Base-by-base conservation (phyloP, 257 asterid species). In the Gardenia jasminoides region DNA sequence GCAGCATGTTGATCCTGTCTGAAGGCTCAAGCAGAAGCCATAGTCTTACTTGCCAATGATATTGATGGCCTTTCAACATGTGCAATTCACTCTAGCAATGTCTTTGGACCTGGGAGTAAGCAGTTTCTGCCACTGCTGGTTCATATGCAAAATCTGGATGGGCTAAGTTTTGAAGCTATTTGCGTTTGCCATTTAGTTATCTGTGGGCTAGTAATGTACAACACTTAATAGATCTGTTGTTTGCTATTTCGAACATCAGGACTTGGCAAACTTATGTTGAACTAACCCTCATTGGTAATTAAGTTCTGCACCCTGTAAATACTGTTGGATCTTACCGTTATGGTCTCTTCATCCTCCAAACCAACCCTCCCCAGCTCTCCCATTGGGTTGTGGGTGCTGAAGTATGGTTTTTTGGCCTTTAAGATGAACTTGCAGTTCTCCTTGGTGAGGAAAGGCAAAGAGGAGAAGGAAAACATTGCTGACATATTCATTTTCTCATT, bases 21-120 rank as follows among this genome's bases (percentile, higher is more conserved):
- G 50, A 90, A 91, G 86, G 88, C 97, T 71, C 98, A 94, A 87
- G 96, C 96, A 30, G 98, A 94, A 89, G 96, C 95, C 33, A 89
- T 94, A 69, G 81, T 94, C 83, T 89, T 92, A 81, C 80, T 50
- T 79, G 91, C 98, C 67, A 94, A 92, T 80, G 92, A 91, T 76
- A 78, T 83, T 74, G 95, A 88, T 78, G 94, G 91, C 84, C 97
- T 94, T 80, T 83, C 88, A 88, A 94, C 98, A 41, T 92, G 98
- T 84, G 92, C 88, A 41, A 88, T 94, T 87, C 97, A 26, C 6
- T 56, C 93, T 64, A 85, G 91, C 89, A 90, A 91, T 87, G 97
- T 88, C 58, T 94, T 87, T 85, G 98, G 97, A 76, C 94, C 97
- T 76, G 95, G 94, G 80, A 97, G 92, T 83, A 86, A 82, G 81